A percentile compares a stretch with the other conserved stretches of the same genome.
Evolutionary conservation across 768 basidiomycete species (phyloP).

Genomic region (Chalciporus pseudorubinellus): DNA sequence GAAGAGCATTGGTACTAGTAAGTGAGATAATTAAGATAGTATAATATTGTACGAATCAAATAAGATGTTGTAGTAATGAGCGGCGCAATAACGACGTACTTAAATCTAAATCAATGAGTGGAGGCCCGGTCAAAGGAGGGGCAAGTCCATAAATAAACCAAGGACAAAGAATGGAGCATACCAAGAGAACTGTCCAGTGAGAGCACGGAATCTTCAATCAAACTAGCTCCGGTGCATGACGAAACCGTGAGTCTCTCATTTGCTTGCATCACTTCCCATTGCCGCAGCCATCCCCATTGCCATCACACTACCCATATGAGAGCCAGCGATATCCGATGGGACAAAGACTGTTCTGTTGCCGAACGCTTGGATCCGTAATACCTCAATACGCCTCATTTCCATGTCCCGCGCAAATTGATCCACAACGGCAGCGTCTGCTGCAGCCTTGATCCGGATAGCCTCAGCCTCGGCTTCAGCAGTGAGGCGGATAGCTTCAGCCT

Average conservation of each 20-base stretch:
- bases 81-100: no score
- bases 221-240: no score
- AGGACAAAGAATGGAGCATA: not conserved
- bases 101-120: not conserved
- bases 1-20: no score
- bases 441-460: conserved; percentile 61
- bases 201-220: not conserved
- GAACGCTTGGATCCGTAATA: conserved; percentile 59
- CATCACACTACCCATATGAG: conserved; percentile 60
- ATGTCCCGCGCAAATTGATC: conserved; percentile 76
- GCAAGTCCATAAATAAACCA: not conserved
- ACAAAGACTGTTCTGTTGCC: conserved; percentile 70
- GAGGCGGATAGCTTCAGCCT: conserved; percentile 74
- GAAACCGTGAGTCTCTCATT: conserved; percentile 6
- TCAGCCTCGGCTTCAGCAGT: conserved; percentile 73
- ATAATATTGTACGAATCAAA: not conserved
- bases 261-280: conserved; percentile 42
- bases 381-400: conserved; percentile 65
- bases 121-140: not conserved
- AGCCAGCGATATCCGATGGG: conserved; percentile 58
- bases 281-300: conserved; percentile 69
- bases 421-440: conserved; percentile 57
- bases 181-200: no score
- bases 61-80: not conserved
- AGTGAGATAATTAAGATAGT: not conserved